Evolutionary conservation across 2,329 filamentous ascomycete species (phyloP).

Genomic region (Dryadomyces quercivorus): DNA sequence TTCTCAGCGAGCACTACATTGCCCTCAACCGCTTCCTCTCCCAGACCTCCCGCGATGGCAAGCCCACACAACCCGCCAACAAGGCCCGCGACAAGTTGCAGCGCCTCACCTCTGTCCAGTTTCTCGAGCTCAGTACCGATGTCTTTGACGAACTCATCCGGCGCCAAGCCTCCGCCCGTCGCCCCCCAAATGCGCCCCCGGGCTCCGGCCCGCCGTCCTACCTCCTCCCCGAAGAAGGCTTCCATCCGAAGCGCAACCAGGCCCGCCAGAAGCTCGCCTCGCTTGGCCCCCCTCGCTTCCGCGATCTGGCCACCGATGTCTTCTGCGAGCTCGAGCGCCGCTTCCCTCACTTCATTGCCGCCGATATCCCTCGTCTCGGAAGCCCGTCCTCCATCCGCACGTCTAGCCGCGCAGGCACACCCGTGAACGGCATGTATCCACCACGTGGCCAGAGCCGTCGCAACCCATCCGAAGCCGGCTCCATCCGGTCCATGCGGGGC

Average conservation of each 20-base stretch:
- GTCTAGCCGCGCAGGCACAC: constrained; percentile 49
- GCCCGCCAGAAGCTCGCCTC: constrained; percentile 92
- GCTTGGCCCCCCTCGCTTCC: constrained; percentile 73
- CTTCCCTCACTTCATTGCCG: constrained; percentile 66
- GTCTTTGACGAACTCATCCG: constrained; percentile 91
- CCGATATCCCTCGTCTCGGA: constrained; percentile 54
- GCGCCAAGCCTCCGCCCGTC: constrained; percentile 57
- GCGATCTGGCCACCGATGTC: constrained; percentile 88
- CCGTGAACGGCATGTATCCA: constrained; percentile 40
- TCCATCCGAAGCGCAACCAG: constrained; percentile 95
- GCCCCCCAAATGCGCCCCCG: constrained; percentile 37
- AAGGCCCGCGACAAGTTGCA: constrained; percentile 90
- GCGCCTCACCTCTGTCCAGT: constrained; percentile 80
- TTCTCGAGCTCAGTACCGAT: constrained; percentile 94
- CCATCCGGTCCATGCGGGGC: constrained; percentile 33
- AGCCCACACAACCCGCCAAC: constrained; percentile 63
- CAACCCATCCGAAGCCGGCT: constrained; percentile 50
- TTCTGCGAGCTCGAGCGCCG: constrained; percentile 89
- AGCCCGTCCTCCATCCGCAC: constrained; percentile 54
- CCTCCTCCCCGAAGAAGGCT: constrained; percentile 73
- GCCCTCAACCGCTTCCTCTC: constrained; percentile 67
- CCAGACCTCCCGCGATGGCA: constrained; percentile 59
- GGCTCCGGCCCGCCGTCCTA: constrained; percentile 51
- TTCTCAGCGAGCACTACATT: constrained; percentile 69
- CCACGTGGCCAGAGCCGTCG: constrained; percentile 40